Evolutionary conservation across 768 basidiomycete genomes (phyloP), one percentile per base, ranked within the genome.

Genomic region (Hemileccinum impolitum): DNA sequence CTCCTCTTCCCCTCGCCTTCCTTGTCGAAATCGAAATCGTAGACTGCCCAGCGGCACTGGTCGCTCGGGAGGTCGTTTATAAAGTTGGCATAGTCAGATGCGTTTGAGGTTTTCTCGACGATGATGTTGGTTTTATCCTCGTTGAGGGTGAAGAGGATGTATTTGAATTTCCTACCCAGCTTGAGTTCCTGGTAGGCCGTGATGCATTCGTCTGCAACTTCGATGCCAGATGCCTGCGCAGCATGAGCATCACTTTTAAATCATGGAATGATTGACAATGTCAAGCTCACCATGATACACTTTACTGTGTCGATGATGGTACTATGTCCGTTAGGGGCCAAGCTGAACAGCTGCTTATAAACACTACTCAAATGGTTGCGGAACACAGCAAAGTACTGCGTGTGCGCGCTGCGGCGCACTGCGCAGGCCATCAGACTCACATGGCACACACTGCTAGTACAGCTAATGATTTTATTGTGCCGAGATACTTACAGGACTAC

Each of bases 1-100:
- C 84, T 92, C 70, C 94, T 79, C 71, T 78, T 84, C 32, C 73
- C 78, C 30, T 74, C 86, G 9, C 36, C 42, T 12, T 75, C 84
- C 47, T 77, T 83, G 72, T 85, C 78, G 60, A 77, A 97, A 58
- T 90, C 85, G 54, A 94, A 85, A 68, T 98, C 94, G 61, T 93
- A 95, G 19, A 97, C 79, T n/a, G 87, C 94, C 81, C 84, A 99
- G 70, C 88, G 75, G 63, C 87, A 90, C 52, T 86, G 80, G 25
- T 60, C 60, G 64, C 85, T 79, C 1, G 94, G 93, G 48, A 98
- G 75, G 58, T 85, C 80, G 1, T 32, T 65, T 43, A 91, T 37
- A 66, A 98, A 97, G 0, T 77, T 75, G 0, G 93, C 87, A 69
- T 90, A 97, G 17, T 75, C 64, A 1, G 48, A 14, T 4, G 65